Evolutionary conservation across 2,329 filamentous ascomycete species (phyloP), one percentile per base, ranked within the genome.

Genomic region (Madurella fahalii): DNA sequence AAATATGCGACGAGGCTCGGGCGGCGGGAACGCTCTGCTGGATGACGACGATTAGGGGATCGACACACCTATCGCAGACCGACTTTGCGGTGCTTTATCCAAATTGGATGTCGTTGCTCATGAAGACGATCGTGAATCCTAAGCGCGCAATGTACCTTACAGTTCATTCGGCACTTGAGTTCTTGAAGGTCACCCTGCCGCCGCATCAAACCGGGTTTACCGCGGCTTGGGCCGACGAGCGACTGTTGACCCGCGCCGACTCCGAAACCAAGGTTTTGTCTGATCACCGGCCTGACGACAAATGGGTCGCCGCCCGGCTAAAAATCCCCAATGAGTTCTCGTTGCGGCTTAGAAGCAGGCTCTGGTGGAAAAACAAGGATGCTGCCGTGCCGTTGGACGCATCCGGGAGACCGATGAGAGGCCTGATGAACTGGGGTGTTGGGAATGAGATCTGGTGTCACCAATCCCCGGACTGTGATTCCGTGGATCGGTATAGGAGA

Each of bases 1-100:
- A 73, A 0, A 71, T 87, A 15, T 80, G 82, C 65, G 69, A 77
- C 20, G 83, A 87, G 67, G 79, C 74, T 3, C 74, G 71, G 40
- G 72, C 73, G 9, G 71, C 75, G 9, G 74, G 74, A 11, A 68
- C 68, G 2, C 68, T 72, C 1, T 74, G 72, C 44, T 81, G 77
- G 77, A 76, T 80, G 67, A 67, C 78, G 64, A 76, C 77, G 25
- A 72, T 79, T 48, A 72, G 74, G 39, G 85, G 85, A 25, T 84
- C 83, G 1, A 80, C 86, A 1, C 84, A 88, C 64, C 72, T 87
- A 31, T 81, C 79, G 5, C 84, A 87, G 65, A 83, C 80, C 2
- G 84, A 88, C 68, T 87, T 87, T 63, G 79, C 81, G 1, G 69
- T 87, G 1, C 69, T 88, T 16, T 88, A 87, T 62, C 81, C 78